Percentiles rank a stretch among this genome's conserved stretches.
These are phyloP conservation scores for Fusarium decemcellulare DNA, from an alignment of 2,329 filamentous ascomycete species.

Conservation along the genomic window DNA sequence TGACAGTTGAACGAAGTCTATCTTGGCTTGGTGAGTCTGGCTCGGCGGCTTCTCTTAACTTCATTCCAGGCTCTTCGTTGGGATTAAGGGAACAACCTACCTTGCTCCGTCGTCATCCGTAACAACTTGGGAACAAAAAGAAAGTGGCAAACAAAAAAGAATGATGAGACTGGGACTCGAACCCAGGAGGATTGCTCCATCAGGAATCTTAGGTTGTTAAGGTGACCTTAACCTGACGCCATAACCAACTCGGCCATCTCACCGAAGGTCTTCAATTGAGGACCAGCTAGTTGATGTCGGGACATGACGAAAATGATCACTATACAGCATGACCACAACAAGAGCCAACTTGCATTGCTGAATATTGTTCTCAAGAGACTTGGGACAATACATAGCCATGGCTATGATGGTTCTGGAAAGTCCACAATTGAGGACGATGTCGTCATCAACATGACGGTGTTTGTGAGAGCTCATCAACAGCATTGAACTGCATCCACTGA, in stretches of 20 bases:
- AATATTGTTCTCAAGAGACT: no score
- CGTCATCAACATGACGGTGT: neutral
- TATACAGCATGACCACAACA: neutral
- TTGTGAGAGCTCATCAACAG: neutral
- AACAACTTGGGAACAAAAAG: neutral
- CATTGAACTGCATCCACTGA: conserved; percentile 1
- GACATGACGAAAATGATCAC: neutral
- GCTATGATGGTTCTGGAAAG: no score
- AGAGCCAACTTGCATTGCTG: no score
- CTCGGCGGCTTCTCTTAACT: no score
- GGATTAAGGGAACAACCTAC: neutral
- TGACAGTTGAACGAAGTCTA: no score
- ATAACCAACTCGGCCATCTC: conserved; percentile 50
- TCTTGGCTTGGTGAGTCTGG: no score
- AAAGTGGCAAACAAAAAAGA: conserved; percentile 4
- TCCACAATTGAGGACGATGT: neutral
- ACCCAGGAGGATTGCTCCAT: conserved; percentile 49
- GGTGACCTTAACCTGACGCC: conserved; percentile 49
- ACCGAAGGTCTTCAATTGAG: conserved; percentile 22
- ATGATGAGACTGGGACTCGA: conserved; percentile 50
- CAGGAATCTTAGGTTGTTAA: conserved; percentile 46
- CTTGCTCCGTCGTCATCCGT: neutral
- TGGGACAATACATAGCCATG: no score
- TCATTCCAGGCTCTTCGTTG: no score
- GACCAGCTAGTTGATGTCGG: conserved; percentile 14